A percentile compares a stretch with the other conserved stretches of the same genome.
Evolutionary conservation across 768 basidiomycete genomes (phyloP).

Genomic region (Tylopilus plumbeoviolaceoides): DNA sequence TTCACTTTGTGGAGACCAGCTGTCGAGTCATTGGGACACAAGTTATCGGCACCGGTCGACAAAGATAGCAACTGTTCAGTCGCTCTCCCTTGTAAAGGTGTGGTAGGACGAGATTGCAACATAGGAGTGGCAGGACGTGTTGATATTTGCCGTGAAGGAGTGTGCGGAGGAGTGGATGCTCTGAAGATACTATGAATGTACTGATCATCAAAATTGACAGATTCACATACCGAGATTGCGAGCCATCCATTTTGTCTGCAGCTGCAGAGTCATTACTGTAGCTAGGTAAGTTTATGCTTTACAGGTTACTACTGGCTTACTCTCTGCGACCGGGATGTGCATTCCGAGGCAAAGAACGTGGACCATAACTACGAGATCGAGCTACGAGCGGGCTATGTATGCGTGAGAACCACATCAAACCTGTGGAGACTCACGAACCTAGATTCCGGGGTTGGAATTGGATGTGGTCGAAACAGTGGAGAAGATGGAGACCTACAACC

Average conservation of each 20-base stretch:
- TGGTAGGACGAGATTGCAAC: slow-evolving; percentile 9
- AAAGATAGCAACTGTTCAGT: not conserved
- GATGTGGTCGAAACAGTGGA: slow-evolving; percentile 15
- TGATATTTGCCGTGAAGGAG: slow-evolving; percentile 12
- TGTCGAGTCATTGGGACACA: not conserved
- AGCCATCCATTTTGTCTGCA: not conserved
- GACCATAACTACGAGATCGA: slow-evolving; percentile 18
- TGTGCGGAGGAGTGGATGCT: slow-evolving; percentile 17
- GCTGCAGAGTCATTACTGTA: slow-evolving; percentile 1
- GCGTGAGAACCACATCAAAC: slow-evolving; percentile 5
- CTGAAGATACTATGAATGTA: slow-evolving; percentile 1
- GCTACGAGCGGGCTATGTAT: slow-evolving; percentile 20
- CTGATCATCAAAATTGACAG: not conserved
- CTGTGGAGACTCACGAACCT: slow-evolving; percentile 16
- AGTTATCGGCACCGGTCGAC: not conserved
- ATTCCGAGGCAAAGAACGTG: slow-evolving; percentile 9
- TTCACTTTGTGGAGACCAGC: not conserved
- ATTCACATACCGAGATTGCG: slow-evolving; percentile 16
- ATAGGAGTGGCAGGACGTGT: slow-evolving; percentile 16
- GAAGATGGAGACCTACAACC: slow-evolving; percentile 17
- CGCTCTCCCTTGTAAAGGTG: slow-evolving; percentile 7
- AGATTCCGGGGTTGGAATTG: slow-evolving; percentile 31
- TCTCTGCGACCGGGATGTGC: slow-evolving; percentile 1
- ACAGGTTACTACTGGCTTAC: slow-evolving; percentile 9
- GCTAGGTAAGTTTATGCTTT: slow-evolving; percentile 1